Conservation (phyloP, 768 basidiomycete genomes). For the Phanerodontia chrysosporium region DNA sequence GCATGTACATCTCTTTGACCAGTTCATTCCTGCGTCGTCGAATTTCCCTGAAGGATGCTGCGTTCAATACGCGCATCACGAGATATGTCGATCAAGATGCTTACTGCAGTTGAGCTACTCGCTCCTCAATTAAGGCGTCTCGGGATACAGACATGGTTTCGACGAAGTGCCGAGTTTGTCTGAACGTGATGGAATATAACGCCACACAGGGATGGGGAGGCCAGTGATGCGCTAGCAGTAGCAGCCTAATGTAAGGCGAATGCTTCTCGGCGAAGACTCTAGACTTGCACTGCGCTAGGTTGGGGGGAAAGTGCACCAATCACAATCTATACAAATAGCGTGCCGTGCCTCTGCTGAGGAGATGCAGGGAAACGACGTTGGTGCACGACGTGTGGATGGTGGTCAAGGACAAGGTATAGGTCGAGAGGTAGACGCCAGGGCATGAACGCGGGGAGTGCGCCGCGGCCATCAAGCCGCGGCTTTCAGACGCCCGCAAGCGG, state of each 20-base stretch:
- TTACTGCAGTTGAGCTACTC: slow-evolving; percentile 24
- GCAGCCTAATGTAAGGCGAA: neutral
- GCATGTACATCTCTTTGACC: slow-evolving; percentile 64
- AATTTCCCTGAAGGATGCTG: slow-evolving; percentile 43
- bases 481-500: too few relatives aligned
- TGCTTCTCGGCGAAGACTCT: too few relatives aligned
- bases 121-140: slow-evolving; percentile 23
- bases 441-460: neutral
- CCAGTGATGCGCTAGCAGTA: neutral
- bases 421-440: neutral
- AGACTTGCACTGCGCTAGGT: too few relatives aligned
- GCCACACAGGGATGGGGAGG: neutral
- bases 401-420: neutral
- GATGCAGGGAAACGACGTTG: neutral
- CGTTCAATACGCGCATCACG: too few relatives aligned
- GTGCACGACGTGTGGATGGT: neutral
- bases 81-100: slow-evolving; percentile 4
- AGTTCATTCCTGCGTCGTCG: slow-evolving; percentile 63
- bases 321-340: too few relatives aligned
- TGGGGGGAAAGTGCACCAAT: too few relatives aligned
- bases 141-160: slow-evolving; percentile 15
- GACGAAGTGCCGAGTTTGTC: neutral
- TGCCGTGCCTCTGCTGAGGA: too few relatives aligned
- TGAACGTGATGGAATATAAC: neutral
- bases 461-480: neutral